Evolutionary conservation across 306 rosid genomes (phyloP).

Genomic region (Glycyrrhiza uralensis): DNA sequence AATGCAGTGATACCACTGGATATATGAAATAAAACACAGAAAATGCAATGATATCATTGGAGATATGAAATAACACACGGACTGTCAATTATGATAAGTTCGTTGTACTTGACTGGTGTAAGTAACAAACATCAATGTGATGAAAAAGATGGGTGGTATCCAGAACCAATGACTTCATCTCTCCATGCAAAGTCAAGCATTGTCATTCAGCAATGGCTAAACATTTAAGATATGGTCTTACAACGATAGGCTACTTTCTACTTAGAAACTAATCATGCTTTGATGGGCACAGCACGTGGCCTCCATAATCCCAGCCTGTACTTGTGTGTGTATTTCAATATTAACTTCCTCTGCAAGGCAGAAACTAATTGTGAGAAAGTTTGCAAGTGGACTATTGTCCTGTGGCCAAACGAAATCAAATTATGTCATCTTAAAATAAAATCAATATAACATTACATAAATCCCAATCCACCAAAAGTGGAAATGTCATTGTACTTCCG

Average conservation of each 20-base stretch:
- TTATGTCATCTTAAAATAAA: background rate
- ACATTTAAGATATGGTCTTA: background rate
- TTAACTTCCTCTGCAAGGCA: constrained; percentile 77
- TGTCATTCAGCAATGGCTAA: background rate
- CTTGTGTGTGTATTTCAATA: constrained; percentile 73
- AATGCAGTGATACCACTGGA: constrained; percentile 11
- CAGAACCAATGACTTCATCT: background rate
- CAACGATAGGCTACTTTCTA: constrained; percentile 17
- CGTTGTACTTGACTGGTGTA: constrained; percentile 3
- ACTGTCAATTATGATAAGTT: constrained; percentile 14
- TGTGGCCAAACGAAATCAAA: background rate
- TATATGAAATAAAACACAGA: background rate
- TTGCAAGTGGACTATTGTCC: background rate
- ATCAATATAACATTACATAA: constrained; percentile 2
- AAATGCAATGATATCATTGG: background rate
- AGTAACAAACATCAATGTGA: constrained; percentile 10
- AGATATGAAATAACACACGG: background rate
- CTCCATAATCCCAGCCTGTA: constrained; percentile 88
- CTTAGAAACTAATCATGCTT: constrained; percentile 34
- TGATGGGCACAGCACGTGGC: constrained; percentile 56
- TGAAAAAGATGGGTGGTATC: constrained; percentile 6
- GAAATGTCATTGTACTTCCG: background rate
- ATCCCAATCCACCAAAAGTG: background rate
- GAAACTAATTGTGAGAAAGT: constrained; percentile 27
- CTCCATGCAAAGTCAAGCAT: constrained; percentile 11